Conservation (phyloP, 176 grass and related monocot genomes). For the Carex parvula region DNA sequence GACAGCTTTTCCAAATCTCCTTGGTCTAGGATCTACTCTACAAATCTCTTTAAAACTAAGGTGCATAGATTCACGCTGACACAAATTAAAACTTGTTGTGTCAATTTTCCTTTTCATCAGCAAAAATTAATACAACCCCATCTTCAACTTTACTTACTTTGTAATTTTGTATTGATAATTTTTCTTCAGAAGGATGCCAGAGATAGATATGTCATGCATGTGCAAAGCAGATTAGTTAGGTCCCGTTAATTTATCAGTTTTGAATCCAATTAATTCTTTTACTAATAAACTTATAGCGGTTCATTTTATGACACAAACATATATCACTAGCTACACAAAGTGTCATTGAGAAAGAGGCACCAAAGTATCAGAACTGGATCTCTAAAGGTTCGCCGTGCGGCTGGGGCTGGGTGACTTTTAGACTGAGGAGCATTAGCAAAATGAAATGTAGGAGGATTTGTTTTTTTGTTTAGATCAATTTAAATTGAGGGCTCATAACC, state of each 20-base stretch:
- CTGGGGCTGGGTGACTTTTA: not conserved
- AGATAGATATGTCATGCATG: no score
- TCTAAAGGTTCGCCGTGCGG: not conserved
- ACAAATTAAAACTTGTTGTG: not conserved
- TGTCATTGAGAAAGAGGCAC: not conserved
- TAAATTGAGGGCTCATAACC: not conserved
- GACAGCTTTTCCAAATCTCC: constrained; percentile 1
- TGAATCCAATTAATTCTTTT: not conserved
- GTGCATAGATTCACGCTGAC: not conserved
- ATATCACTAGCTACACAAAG: not conserved
- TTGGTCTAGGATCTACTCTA: constrained; percentile 10
- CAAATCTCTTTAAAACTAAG: not conserved
- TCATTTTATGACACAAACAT: not conserved
- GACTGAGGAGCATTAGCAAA: not conserved
- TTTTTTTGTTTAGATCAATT: not conserved
- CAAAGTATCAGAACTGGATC: not conserved
- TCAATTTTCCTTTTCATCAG: not conserved
- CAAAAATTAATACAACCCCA: not conserved
- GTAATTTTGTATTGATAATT: not conserved
- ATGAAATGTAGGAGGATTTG: constrained; percentile 1
- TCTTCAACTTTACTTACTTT: not conserved
- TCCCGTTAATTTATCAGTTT: not conserved
- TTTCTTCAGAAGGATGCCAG: not conserved
- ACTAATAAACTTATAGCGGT: not conserved
- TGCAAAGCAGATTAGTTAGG: not conserved